Percentiles rank a stretch among this genome's conserved stretches.
phyloP scores from a whole-genome alignment of 2,329 filamentous ascomycete genomes.

The Pseudocercospora musae region DNA sequence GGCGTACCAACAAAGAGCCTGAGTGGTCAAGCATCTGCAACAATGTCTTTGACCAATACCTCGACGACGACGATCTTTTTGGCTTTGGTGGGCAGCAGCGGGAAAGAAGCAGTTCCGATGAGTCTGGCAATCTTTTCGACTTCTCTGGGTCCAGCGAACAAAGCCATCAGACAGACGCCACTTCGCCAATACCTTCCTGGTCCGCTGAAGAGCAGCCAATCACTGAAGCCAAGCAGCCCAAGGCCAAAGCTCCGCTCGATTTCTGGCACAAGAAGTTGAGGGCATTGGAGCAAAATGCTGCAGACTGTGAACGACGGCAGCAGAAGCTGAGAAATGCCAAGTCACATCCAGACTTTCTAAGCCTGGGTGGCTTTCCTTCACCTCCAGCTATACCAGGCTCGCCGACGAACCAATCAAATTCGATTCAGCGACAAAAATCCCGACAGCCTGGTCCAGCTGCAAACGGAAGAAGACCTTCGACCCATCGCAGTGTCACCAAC shows the following conservation, averaged over 20 bases:
- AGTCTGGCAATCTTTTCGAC: constrained; percentile 48
- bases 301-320: constrained; percentile 44
- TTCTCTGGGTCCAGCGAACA: constrained; percentile 51
- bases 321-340: constrained; percentile 31
- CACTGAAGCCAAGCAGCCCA: constrained; percentile 33
- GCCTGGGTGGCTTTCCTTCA: constrained; percentile 35
- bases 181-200: constrained; percentile 50
- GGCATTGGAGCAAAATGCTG: constrained; percentile 50
- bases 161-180: constrained; percentile 44
- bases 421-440: constrained; percentile 27
- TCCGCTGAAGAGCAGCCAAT: constrained; percentile 25
- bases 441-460: constrained; percentile 24
- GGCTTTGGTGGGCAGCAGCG: constrained; percentile 47
- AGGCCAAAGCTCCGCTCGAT: constrained; percentile 44
- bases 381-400: constrained; percentile 33
- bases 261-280: constrained; percentile 55
- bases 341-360: constrained; percentile 37
- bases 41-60: constrained; percentile 62
- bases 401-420: constrained; percentile 31
- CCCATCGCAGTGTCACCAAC: constrained; percentile 27
- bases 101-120: constrained; percentile 48
- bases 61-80: constrained; percentile 55
- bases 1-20: constrained; percentile 50
- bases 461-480: constrained; percentile 31
- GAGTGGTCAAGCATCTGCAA: constrained; percentile 57